Evolutionary conservation across 164 flowering plant genomes (phyloP).

Genomic region (Magnolia sinica): DNA sequence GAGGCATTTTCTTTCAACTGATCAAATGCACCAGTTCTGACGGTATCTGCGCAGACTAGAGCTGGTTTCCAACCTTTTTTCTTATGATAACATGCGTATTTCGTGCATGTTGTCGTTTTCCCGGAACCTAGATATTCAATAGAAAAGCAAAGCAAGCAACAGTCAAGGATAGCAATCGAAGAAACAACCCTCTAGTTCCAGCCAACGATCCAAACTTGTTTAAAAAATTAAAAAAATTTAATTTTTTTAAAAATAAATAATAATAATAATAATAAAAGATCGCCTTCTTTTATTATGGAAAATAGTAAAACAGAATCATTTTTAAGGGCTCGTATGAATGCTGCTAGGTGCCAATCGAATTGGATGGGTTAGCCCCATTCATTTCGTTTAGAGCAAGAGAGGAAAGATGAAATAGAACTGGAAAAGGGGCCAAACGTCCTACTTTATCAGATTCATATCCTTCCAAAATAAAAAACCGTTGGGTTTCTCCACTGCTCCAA

Average conservation of each 20-base stretch:
- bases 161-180: neutral
- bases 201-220: no score
- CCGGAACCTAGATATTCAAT: conserved; percentile 65
- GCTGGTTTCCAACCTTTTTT: conserved; percentile 98
- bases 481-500: neutral
- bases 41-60: conserved; percentile 94
- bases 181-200: no score
- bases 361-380: neutral
- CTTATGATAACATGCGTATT: conserved; percentile 88
- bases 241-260: no score
- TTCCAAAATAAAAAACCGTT: neutral
- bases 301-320: no score
- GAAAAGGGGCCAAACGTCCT: neutral
- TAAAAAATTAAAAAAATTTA: neutral
- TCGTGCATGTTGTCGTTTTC: conserved; percentile 96
- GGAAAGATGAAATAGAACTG: neutral
- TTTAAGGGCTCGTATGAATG: neutral
- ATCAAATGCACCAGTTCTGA: conserved; percentile 99
- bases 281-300: no score
- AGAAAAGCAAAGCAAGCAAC: neutral
- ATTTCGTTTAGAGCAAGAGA: neutral
- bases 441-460: neutral
- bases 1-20: conserved; percentile 98
- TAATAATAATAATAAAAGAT: no score
- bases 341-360: neutral